Conservation (phyloP, 1,139 yeast genomes). For the Suhomyces maxii region DNA sequence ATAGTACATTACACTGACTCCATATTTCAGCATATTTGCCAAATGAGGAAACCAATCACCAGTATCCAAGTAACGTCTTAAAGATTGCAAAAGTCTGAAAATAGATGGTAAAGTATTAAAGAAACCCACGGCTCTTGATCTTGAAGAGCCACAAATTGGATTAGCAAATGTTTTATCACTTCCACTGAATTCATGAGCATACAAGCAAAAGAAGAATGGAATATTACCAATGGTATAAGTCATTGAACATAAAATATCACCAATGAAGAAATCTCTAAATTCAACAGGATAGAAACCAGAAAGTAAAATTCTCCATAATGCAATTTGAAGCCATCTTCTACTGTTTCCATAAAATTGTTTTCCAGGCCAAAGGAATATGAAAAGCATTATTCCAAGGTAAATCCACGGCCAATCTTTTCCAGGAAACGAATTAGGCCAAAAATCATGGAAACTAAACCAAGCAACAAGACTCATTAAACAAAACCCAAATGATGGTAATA, state of each 20-base stretch:
- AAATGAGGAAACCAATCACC: conserved; percentile 97
- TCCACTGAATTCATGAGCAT: conserved; percentile 63
- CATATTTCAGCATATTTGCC: conserved; percentile 83
- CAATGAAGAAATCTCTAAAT: conserved; percentile 88
- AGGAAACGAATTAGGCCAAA: conserved; percentile 60
- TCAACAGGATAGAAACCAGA: conserved; percentile 95
- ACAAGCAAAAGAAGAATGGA: conserved; percentile 82
- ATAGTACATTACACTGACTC: conserved; percentile 65
- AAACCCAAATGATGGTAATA: conserved; percentile 61
- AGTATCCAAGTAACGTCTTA: conserved; percentile 88
- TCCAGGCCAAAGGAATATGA: conserved; percentile 64
- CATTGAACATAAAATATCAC: conserved; percentile 85
- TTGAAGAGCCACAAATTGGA: conserved; percentile 70
- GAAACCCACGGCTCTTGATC: conserved; percentile 78
- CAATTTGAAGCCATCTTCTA: conserved; percentile 72
- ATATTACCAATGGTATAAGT: conserved; percentile 86
- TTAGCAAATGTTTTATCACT: conserved; percentile 27
- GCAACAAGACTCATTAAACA: conserved; percentile 58
- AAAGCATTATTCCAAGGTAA: conserved; percentile 55
- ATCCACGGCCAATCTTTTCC: conserved; percentile 84
- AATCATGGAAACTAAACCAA: conserved; percentile 75
- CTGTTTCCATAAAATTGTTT: conserved; percentile 52
- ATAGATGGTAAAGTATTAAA: conserved; percentile 81
- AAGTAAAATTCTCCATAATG: conserved; percentile 68
- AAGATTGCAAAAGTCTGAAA: conserved; percentile 89